These are phyloP conservation scores for Penicillium salamii DNA, from an alignment of 495 filamentous ascomycete species.

Conservation along the genomic window DNA sequence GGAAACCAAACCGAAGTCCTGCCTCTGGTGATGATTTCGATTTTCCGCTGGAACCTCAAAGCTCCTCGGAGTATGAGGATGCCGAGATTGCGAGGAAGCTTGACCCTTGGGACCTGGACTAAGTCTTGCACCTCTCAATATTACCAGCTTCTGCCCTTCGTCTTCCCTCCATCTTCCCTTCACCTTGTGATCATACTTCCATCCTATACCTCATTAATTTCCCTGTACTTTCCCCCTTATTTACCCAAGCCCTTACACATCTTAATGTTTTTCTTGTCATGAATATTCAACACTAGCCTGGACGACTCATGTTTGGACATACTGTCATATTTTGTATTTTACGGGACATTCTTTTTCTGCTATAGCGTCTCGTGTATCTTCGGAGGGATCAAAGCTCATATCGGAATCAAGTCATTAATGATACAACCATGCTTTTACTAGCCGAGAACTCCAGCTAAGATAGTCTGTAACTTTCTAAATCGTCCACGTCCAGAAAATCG, in stretches of 20 bases:
- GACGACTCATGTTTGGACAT: slow-evolving; percentile 13
- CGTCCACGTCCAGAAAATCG: too few species aligned
- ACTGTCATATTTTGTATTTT: slow-evolving; percentile 13
- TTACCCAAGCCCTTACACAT: slow-evolving; percentile 14
- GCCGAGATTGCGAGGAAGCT: slow-evolving; percentile 14
- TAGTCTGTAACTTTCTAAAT: too few species aligned
- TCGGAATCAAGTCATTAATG: slow-evolving; percentile 3
- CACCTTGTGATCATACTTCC: slow-evolving; percentile 5
- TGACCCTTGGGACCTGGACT: slow-evolving; percentile 36
- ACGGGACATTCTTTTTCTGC: slow-evolving; percentile 18
- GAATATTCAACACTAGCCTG: slow-evolving; percentile 11
- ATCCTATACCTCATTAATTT: slow-evolving; percentile 18
- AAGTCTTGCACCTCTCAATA: neutral
- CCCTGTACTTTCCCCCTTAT: neutral
- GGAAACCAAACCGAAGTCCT: neutral
- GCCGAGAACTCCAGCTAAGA: too few species aligned
- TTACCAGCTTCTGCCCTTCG: neutral
- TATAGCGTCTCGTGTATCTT: slow-evolving; percentile 27
- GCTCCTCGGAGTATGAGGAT: slow-evolving; percentile 29
- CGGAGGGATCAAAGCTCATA: neutral
- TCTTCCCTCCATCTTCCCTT: neutral
- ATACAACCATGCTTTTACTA: neutral
- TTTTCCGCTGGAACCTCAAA: slow-evolving; percentile 38
- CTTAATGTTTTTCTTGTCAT: slow-evolving; percentile 13
- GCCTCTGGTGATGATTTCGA: slow-evolving; percentile 40